Conservation (phyloP, 768 basidiomycete species). For the Auricularia sp. region DNA sequence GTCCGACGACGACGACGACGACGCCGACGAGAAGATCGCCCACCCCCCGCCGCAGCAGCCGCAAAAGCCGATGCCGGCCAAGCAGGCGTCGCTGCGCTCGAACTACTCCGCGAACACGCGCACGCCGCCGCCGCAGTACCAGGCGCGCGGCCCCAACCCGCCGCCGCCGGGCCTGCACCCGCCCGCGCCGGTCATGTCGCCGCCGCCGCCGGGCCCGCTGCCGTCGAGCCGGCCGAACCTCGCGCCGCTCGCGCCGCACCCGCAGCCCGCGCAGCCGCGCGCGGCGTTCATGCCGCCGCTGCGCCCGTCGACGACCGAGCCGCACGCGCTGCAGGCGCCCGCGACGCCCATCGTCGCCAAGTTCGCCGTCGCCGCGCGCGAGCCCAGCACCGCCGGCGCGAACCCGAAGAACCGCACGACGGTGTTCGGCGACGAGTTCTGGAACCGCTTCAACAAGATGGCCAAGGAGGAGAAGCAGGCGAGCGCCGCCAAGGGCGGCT, state of each 20-base stretch:
- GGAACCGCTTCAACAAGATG: conserved; percentile 78
- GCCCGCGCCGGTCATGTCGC: neutral
- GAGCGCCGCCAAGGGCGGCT: conserved; percentile 28
- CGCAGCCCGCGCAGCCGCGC: neutral
- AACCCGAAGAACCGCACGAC: conserved; percentile 44
- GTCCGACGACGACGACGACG: conserved; percentile 37
- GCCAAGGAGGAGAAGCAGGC: conserved; percentile 55
- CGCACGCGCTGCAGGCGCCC: conserved; percentile 68
- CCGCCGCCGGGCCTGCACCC: conserved; percentile 20
- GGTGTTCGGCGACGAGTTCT: conserved; percentile 74
- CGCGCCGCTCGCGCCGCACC: neutral
- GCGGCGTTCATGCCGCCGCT: conserved; percentile 1
- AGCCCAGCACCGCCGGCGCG: conserved; percentile 31
- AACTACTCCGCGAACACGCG: conserved; percentile 1
- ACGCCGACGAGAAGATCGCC: conserved; percentile 27
- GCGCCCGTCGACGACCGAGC: conserved; percentile 16
- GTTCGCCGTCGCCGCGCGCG: conserved; percentile 43
- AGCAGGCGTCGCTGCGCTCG: neutral
- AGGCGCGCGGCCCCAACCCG: conserved; percentile 21
- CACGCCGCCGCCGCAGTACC: conserved; percentile 9
- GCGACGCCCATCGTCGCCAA: conserved; percentile 70
- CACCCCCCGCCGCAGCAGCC: neutral
- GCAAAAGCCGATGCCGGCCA: neutral
- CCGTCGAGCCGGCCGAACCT: neutral
- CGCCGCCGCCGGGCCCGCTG: neutral